Percentiles rank a stretch among this genome's conserved stretches.
phyloP scores from a whole-genome alignment of 805 yeast genomes.

The Monosporozyma aerobia region DNA sequence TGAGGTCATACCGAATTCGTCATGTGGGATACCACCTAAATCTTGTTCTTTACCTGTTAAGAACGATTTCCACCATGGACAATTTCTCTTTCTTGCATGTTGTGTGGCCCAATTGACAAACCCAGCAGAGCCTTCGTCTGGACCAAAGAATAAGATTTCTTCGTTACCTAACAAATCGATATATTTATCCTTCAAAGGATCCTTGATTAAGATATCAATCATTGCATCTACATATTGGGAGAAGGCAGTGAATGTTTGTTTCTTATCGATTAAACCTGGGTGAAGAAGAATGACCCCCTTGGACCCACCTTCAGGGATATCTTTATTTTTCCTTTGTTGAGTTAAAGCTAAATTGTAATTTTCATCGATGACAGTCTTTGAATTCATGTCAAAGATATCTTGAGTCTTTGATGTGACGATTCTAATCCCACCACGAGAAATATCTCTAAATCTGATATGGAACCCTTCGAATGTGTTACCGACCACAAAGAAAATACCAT shows the following conservation, averaged over 20 bases:
- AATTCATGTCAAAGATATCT: conserved; percentile 79
- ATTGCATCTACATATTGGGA: conserved; percentile 88
- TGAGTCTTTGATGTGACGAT: conserved; percentile 78
- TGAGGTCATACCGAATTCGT: conserved; percentile 96
- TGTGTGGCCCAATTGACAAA: conserved; percentile 95
- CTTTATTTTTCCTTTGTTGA: conserved; percentile 94
- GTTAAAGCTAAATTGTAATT: conserved; percentile 92
- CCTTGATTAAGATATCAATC: conserved; percentile 73
- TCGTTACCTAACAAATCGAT: conserved; percentile 77
- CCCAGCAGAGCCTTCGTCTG: conserved; percentile 98
- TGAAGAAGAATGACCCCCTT: conserved; percentile 91
- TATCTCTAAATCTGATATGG: conserved; percentile 93
- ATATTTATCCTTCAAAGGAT: conserved; percentile 72
- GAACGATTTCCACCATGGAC: conserved; percentile 97
- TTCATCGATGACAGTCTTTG: conserved; percentile 87
- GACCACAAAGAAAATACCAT: conserved; percentile 89
- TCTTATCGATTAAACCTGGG: conserved; percentile 60
- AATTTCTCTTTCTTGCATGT: conserved; percentile 86
- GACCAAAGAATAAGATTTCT: conserved; percentile 93
- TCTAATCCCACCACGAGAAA: conserved; percentile 97
- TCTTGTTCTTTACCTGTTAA: conserved; percentile 90
- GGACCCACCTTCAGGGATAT: conserved; percentile 98
- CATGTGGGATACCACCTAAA: conserved; percentile 97
- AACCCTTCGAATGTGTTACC: conserved; percentile 96
- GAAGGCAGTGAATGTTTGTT: conserved; percentile 73